These are phyloP conservation scores for Paratinospora sagittata DNA, from an alignment of 164 flowering plant genomes.

Conservation along the genomic window DNA sequence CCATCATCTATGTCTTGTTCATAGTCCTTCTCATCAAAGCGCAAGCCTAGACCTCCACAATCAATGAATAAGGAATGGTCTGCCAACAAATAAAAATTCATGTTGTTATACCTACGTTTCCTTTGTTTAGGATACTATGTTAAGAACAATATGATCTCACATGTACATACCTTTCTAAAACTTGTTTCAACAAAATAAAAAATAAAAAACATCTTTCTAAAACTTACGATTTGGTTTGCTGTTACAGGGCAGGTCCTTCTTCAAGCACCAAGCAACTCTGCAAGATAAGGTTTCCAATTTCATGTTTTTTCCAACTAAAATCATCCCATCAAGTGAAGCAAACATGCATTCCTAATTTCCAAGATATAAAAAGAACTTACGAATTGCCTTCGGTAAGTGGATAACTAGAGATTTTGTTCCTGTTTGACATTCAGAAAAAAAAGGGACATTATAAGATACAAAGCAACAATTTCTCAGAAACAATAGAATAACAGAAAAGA, in stretches of 20 bases:
- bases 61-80: constrained; percentile 61
- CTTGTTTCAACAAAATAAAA: no score
- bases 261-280: constrained; percentile 54
- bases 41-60: constrained; percentile 52
- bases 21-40: constrained; percentile 33
- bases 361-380: constrained; percentile 31
- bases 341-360: not conserved
- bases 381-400: constrained; percentile 27
- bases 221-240: constrained; percentile 39
- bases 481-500: not conserved
- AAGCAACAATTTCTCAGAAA: not conserved
- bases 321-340: not conserved
- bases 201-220: not conserved
- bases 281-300: not conserved
- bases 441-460: no score
- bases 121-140: not conserved
- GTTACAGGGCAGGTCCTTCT: constrained; percentile 55
- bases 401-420: constrained; percentile 47
- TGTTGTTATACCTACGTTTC: not conserved
- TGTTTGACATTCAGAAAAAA: constrained; percentile 19
- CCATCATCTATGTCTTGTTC: constrained; percentile 32
- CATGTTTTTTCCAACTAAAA: not conserved
- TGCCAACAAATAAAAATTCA: constrained; percentile 22
- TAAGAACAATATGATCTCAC: no score
- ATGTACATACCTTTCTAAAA: no score